Percentiles rank a stretch among this genome's conserved stretches.
phyloP scores from a whole-genome alignment of 2,329 filamentous ascomycete genomes.

The Colletotrichum graminicola region DNA sequence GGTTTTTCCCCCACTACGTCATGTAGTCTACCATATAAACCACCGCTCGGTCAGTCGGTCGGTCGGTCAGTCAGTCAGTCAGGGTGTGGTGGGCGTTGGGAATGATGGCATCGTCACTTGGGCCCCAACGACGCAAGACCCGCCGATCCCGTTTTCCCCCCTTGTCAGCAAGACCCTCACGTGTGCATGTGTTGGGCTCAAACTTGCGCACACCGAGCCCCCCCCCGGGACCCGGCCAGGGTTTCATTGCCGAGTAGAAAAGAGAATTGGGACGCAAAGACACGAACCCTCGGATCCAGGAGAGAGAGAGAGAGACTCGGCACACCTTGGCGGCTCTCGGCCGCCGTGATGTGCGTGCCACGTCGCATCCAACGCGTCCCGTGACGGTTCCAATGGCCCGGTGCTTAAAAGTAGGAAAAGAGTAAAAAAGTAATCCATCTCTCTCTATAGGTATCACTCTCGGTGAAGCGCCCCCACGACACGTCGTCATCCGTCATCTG shows the following conservation, averaged over 20 bases:
- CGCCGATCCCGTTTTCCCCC: background rate
- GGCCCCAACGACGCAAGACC: background rate
- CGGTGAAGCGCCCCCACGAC: background rate
- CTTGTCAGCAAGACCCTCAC: slow-evolving; percentile 9
- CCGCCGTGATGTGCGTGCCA: slow-evolving; percentile 15
- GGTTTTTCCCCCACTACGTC: too few species aligned
- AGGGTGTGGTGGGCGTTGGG: too few species aligned
- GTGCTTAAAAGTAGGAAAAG: background rate
- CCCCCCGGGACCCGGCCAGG: slow-evolving; percentile 23
- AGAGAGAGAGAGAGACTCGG: too few species aligned
- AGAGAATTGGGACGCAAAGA: background rate
- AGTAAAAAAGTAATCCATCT: too few species aligned
- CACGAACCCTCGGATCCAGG: background rate
- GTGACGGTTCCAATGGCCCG: slow-evolving; percentile 36
- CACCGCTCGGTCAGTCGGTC: too few species aligned
- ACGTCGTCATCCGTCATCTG: background rate
- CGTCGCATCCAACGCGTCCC: slow-evolving; percentile 34
- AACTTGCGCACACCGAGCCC: slow-evolving; percentile 18
- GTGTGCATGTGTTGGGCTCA: slow-evolving; percentile 9
- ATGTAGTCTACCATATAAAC: too few species aligned
- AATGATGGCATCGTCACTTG: slow-evolving; percentile 31
- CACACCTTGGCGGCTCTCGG: background rate
- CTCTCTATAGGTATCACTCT: too few species aligned
- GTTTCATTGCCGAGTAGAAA: slow-evolving; percentile 21
- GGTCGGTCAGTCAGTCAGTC: too few species aligned